A percentile compares a stretch with the other conserved stretches of the same genome.
Conservation (phyloP, 1,139 yeast species). For the Williopsis jadinii region DNA sequence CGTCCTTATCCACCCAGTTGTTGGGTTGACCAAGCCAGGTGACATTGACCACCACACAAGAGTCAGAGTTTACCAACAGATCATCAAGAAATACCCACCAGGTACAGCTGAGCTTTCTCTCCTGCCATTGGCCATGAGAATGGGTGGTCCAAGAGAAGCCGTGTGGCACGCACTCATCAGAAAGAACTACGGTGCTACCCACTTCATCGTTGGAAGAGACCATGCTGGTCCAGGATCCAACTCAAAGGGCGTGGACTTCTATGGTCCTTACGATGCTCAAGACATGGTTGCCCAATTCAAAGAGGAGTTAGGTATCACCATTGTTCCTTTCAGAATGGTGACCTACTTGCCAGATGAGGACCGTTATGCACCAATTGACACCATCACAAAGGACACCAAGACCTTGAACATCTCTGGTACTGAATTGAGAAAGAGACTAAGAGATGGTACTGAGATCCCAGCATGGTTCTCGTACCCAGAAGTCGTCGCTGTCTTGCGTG, state of each 20-base stretch:
- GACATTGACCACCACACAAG: slow-evolving; percentile 97
- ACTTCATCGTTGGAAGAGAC: slow-evolving; percentile 95
- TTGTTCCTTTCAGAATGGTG: slow-evolving; percentile 96
- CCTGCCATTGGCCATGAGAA: slow-evolving; percentile 94
- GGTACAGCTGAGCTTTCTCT: slow-evolving; percentile 88
- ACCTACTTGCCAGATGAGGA: slow-evolving; percentile 94
- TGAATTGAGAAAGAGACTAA: slow-evolving; percentile 81
- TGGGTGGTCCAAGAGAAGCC: slow-evolving; percentile 99
- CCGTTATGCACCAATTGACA: slow-evolving; percentile 92
- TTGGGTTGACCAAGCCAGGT: slow-evolving; percentile 95
- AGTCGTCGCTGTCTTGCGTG: slow-evolving; percentile 85
- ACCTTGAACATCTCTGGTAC: slow-evolving; percentile 95
- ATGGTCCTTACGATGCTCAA: slow-evolving; percentile 97
- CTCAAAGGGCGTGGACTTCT: slow-evolving; percentile 89
- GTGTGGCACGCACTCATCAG: slow-evolving; percentile 97
- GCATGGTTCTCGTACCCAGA: slow-evolving; percentile 98
- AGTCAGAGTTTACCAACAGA: slow-evolving; percentile 89
- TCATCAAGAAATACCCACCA: slow-evolving; percentile 85
- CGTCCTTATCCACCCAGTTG: slow-evolving; percentile 92
- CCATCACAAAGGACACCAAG: slow-evolving; percentile 68
- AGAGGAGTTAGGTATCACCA: slow-evolving; percentile 77
- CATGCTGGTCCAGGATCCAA: slow-evolving; percentile 97
- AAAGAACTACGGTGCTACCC: slow-evolving; percentile 95
- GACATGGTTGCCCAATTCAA: slow-evolving; percentile 70
- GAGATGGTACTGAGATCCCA: slow-evolving; percentile 84